Percentiles rank a stretch among this genome's conserved stretches.
Evolutionary conservation across 495 filamentous ascomycete species (phyloP).

Genomic region (Podospora fimiseda): DNA sequence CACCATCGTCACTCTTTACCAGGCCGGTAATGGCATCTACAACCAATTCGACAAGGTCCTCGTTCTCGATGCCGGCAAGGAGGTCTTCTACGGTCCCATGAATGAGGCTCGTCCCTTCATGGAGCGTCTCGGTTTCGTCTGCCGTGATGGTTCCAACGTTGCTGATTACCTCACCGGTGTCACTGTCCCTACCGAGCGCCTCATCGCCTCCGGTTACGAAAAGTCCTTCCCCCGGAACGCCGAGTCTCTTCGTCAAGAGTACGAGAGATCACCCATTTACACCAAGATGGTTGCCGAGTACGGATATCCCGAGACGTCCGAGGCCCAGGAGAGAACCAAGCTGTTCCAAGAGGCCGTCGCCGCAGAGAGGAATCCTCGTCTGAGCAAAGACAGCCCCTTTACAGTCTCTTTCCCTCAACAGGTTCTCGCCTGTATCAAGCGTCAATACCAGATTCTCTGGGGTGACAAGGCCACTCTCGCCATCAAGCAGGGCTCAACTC

Average conservation of each 20-base stretch:
- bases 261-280: slow-evolving; percentile 36
- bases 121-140: slow-evolving; percentile 43
- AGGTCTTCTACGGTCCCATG: slow-evolving; percentile 56
- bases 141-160: slow-evolving; percentile 46
- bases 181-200: slow-evolving; percentile 22
- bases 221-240: slow-evolving; percentile 42
- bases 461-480: slow-evolving; percentile 53
- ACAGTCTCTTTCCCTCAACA: slow-evolving; percentile 52
- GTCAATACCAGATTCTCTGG: slow-evolving; percentile 55
- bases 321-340: slow-evolving; percentile 39
- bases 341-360: slow-evolving; percentile 43
- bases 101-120: slow-evolving; percentile 51
- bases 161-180: slow-evolving; percentile 55
- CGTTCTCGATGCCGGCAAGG: slow-evolving; percentile 57
- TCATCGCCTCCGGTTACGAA: slow-evolving; percentile 24
- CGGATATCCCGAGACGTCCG: slow-evolving; percentile 40
- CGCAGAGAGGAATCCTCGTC: slow-evolving; percentile 38
- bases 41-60: slow-evolving; percentile 56
- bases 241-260: slow-evolving; percentile 32
- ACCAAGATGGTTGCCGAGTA: slow-evolving; percentile 40
- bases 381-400: slow-evolving; percentile 40
- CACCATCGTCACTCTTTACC: slow-evolving; percentile 62
- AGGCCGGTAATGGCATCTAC: slow-evolving; percentile 63
- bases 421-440: slow-evolving; percentile 46
- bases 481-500: slow-evolving; percentile 45